A percentile compares a stretch with the other conserved stretches of the same genome.
phyloP scores from a whole-genome alignment of 1,284 basidiomycete genomes.

The Macrocystidia cucumis region DNA sequence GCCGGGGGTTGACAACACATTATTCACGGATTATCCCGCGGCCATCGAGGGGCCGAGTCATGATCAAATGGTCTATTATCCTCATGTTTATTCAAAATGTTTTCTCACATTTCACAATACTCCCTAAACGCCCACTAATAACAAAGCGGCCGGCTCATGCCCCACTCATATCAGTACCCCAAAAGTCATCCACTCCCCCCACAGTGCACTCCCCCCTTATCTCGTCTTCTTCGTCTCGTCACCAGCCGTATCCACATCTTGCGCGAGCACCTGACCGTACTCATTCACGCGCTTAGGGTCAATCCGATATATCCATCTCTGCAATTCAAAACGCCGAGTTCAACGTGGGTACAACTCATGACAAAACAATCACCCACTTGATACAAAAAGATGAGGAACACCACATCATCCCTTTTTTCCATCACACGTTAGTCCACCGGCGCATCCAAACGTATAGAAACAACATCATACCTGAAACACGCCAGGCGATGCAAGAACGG shows the following conservation, averaged over 20 bases:
- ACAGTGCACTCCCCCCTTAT: no score
- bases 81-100: no score
- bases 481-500: conserved; percentile 87
- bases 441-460: conserved; percentile 7
- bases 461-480: conserved; percentile 60
- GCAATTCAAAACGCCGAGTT: conserved; percentile 10
- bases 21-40: no score
- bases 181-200: no score
- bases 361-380: conserved; percentile 47
- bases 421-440: conserved; percentile 13
- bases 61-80: no score
- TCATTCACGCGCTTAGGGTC: conserved; percentile 94
- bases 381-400: conserved; percentile 82
- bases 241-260: conserved; percentile 44
- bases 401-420: conserved; percentile 69
- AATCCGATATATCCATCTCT: conserved; percentile 95
- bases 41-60: no score
- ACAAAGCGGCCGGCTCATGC: no score
- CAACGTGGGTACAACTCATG: conserved; percentile 7
- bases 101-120: no score
- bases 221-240: conserved; percentile 46
- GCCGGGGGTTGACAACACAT: no score
- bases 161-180: no score
- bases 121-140: no score
- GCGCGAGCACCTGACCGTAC: conserved; percentile 78